Conservation (phyloP, 139 green algal genomes). For the Coccomyxa sp. region DNA sequence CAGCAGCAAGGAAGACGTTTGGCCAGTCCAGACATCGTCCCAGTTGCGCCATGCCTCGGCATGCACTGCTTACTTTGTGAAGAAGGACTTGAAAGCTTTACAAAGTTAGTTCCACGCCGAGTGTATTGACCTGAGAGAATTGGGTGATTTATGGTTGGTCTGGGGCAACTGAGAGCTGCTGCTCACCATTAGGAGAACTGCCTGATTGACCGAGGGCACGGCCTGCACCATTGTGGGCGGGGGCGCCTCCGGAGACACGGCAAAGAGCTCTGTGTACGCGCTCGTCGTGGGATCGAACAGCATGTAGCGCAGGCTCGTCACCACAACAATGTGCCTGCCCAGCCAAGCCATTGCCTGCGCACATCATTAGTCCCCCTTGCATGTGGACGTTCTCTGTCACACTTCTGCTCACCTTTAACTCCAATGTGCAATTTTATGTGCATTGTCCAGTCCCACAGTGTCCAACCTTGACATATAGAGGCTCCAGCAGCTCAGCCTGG, state of each 20-base stretch:
- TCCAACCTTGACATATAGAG: slow-evolving; percentile 20
- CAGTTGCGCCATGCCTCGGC: too few species aligned
- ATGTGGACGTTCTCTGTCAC: not conserved
- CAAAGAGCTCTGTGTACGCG: slow-evolving; percentile 22
- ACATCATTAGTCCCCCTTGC: not conserved
- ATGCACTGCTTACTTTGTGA: too few species aligned
- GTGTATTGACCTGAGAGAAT: too few species aligned
- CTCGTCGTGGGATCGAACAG: slow-evolving; percentile 19
- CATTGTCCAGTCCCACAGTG: not conserved
- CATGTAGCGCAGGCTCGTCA: slow-evolving; percentile 31
- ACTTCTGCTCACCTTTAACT: not conserved
- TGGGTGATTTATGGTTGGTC: too few species aligned
- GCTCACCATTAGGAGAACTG: slow-evolving; percentile 27
- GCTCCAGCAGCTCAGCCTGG: slow-evolving; percentile 27
- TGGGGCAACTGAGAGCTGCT: too few species aligned
- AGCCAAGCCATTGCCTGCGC: slow-evolving; percentile 33
- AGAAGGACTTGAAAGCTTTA: too few species aligned
- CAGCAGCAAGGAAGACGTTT: too few species aligned
- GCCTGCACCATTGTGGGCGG: slow-evolving; percentile 17
- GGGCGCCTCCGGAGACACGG: slow-evolving; percentile 25
- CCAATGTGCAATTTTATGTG: not conserved
- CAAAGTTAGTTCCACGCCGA: too few species aligned
- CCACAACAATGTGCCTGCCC: slow-evolving; percentile 26
- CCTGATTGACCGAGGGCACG: slow-evolving; percentile 8
- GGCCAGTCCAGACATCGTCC: too few species aligned